Evolutionary conservation across 169 alveolate species (phyloP).

Genomic region (Cryptosporidium sp.): DNA sequence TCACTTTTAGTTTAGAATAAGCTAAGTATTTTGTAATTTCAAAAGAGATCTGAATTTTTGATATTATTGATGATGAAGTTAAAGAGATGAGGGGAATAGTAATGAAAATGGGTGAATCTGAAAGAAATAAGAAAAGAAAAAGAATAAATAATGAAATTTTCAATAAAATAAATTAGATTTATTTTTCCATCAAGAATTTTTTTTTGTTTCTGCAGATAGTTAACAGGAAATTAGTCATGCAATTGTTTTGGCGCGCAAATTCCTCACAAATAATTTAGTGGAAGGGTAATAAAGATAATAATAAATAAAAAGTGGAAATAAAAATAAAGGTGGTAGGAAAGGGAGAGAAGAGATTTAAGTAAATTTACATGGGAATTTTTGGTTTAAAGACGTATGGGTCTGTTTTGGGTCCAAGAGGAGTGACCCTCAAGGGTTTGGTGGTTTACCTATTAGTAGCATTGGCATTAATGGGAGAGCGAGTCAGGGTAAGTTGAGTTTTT

Average conservation of each 20-base stretch:
- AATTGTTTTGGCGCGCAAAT: slow-evolving; percentile 1
- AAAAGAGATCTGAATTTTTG: neutral
- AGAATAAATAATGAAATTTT: too few species aligned
- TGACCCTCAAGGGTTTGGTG: neutral
- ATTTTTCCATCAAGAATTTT: neutral
- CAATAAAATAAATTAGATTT: too few species aligned
- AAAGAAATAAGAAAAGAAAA: neutral
- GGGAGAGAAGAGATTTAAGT: neutral
- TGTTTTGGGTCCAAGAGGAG: neutral
- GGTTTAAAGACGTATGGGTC: neutral
- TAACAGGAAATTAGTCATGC: neutral
- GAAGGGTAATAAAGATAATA: slow-evolving; percentile 4
- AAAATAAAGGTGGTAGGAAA: neutral
- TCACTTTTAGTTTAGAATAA: slow-evolving; percentile 9
- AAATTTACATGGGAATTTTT: slow-evolving; percentile 10
- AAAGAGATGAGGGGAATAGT: neutral
- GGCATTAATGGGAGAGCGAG: neutral
- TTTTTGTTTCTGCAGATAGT: too few species aligned
- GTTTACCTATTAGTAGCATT: neutral
- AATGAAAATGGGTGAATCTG: neutral
- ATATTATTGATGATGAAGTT: neutral
- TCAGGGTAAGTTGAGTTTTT: neutral
- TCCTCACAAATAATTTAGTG: slow-evolving; percentile 11
- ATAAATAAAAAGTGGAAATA: neutral
- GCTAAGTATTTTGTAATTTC: slow-evolving; percentile 9